Evolutionary conservation across 495 filamentous ascomycete species (phyloP).

Genomic region (Hyaloscypha bicolor): DNA sequence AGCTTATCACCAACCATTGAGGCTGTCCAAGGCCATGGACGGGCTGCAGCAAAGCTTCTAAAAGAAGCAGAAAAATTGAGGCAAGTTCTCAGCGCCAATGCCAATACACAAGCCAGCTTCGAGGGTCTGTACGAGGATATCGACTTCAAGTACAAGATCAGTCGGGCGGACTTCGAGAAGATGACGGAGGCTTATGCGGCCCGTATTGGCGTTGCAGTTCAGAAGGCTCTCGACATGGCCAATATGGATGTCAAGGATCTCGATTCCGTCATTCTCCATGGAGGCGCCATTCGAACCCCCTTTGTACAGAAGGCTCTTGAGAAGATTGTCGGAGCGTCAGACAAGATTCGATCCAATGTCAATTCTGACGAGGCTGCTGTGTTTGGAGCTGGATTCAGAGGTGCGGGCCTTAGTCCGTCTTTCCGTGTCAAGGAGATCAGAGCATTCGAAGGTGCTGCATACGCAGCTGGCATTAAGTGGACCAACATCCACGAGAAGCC

Average conservation of each 20-base stretch:
- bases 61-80: slow-evolving; percentile 88
- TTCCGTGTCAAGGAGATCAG: slow-evolving; percentile 98
- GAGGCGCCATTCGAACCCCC: slow-evolving; percentile 87
- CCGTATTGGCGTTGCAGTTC: slow-evolving; percentile 68
- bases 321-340: slow-evolving; percentile 64
- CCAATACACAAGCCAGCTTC: slow-evolving; percentile 75
- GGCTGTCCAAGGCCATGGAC: slow-evolving; percentile 71
- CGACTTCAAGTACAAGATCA: slow-evolving; percentile 90
- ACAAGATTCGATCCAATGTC: slow-evolving; percentile 89
- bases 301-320: slow-evolving; percentile 93
- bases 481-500: slow-evolving; percentile 64
- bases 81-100: slow-evolving; percentile 92
- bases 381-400: slow-evolving; percentile 95
- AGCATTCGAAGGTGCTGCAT: slow-evolving; percentile 70
- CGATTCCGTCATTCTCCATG: slow-evolving; percentile 90
- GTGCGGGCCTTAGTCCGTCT: slow-evolving; percentile 83
- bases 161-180: slow-evolving; percentile 80
- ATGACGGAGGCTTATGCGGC: slow-evolving; percentile 69
- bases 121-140: slow-evolving; percentile 89
- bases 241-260: slow-evolving; percentile 74
- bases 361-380: slow-evolving; percentile 97
- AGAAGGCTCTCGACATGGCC: slow-evolving; percentile 73
- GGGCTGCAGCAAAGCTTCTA: slow-evolving; percentile 83
- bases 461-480: slow-evolving; percentile 75
- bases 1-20: slow-evolving; percentile 60